A percentile compares a stretch with the other conserved stretches of the same genome.
Conservation (phyloP, 2,329 filamentous ascomycete genomes). For the Nothomitra cinnamomea region DNA sequence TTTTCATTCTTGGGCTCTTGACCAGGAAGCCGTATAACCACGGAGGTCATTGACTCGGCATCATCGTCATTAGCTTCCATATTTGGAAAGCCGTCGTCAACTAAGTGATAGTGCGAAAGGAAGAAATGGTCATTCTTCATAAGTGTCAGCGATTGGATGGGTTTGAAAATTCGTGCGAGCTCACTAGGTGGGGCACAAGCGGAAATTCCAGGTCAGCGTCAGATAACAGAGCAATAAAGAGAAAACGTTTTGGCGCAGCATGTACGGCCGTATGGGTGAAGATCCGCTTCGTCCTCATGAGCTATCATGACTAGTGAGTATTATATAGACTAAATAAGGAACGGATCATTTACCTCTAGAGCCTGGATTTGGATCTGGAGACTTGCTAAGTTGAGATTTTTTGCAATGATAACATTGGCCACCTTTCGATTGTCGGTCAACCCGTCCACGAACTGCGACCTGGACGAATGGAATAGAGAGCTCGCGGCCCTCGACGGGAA, state of each 20-base stretch:
- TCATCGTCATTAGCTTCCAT: constrained; percentile 34
- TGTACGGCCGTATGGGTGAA: constrained; percentile 61
- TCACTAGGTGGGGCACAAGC: constrained; percentile 26
- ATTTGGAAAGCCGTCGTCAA: constrained; percentile 55
- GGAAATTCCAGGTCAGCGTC: constrained; percentile 14
- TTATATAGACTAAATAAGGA: background rate
- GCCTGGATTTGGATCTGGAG: constrained; percentile 68
- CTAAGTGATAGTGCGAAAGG: constrained; percentile 70
- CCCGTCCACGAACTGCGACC: background rate
- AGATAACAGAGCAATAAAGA: constrained; percentile 59
- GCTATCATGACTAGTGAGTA: constrained; percentile 24
- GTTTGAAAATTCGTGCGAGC: background rate
- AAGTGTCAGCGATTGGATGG: background rate
- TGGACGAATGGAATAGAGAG: background rate
- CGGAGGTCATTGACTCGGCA: constrained; percentile 20
- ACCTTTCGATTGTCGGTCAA: constrained; percentile 28
- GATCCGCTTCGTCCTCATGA: constrained; percentile 64
- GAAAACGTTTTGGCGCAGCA: constrained; percentile 56
- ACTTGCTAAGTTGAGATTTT: constrained; percentile 58
- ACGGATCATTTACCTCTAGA: constrained; percentile 30
- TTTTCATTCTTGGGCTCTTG: background rate
- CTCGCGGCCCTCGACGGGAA: background rate
- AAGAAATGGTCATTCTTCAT: constrained; percentile 67
- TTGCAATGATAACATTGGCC: constrained; percentile 69
- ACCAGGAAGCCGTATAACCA: constrained; percentile 18